Evolutionary conservation across 371 early-diverging fungal species (phyloP).

Genomic region (Mortierella sp.): DNA sequence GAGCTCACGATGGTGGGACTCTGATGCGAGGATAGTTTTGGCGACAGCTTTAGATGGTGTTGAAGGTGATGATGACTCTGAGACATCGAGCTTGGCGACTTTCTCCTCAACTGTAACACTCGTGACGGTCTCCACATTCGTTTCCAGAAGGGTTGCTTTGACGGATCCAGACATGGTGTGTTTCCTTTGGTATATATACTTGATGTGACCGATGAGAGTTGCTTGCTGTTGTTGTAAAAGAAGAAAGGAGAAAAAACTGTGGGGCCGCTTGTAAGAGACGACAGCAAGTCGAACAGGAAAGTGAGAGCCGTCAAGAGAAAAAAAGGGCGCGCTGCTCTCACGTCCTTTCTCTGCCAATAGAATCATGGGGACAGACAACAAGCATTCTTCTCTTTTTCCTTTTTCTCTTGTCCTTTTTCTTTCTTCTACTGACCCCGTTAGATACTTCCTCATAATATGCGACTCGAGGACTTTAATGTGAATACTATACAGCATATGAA

Average conservation of each 20-base stretch:
- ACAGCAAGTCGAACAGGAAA: neutral
- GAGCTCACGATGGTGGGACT: constrained; percentile 32
- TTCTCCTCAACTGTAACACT: constrained; percentile 36
- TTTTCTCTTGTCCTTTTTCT: no score
- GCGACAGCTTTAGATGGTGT: neutral
- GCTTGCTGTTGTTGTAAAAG: constrained; percentile 1
- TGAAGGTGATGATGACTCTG: neutral
- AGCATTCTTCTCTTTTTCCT: neutral
- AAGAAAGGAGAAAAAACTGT: neutral
- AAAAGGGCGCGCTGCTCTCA: constrained; percentile 2
- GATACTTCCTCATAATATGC: no score
- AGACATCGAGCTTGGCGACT: constrained; percentile 26
- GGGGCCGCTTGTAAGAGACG: neutral
- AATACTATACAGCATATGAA: no score
- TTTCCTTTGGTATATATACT: neutral
- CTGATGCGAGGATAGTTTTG: neutral
- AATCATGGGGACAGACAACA: neutral
- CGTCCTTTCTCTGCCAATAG: constrained; percentile 10
- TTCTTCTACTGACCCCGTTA: no score
- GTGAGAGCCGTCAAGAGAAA: neutral
- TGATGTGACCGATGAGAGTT: neutral
- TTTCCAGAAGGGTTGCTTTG: constrained; percentile 28
- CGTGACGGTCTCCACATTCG: constrained; percentile 26
- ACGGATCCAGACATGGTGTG: constrained; percentile 31
- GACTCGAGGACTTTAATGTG: no score